Percentiles rank a stretch among this genome's conserved stretches.
Conservation (phyloP, 495 filamentous ascomycete genomes). For the Daldinia concentrica region DNA sequence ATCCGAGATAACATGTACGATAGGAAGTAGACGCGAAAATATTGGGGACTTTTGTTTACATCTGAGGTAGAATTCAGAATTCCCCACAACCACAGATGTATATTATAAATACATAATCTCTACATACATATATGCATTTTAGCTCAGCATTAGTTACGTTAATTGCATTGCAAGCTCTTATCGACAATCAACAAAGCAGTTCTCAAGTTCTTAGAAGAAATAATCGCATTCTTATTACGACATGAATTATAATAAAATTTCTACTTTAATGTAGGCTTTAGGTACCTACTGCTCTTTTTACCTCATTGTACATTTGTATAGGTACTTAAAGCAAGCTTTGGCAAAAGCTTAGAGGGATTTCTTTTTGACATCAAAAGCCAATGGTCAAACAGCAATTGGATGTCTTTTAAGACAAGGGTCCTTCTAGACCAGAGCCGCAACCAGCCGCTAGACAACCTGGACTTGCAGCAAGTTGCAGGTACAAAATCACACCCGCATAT, state of each 20-base stretch:
- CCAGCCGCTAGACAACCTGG: constrained; percentile 32
- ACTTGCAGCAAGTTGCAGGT: constrained; percentile 27
- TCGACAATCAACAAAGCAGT: too few relatives aligned
- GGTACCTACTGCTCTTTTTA: neutral
- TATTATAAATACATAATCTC: neutral
- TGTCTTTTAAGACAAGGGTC: constrained; percentile 19
- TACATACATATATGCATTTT: neutral
- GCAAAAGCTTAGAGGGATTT: too few relatives aligned
- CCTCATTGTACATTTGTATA: neutral
- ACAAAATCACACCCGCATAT: constrained; percentile 10
- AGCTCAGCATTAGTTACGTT: neutral
- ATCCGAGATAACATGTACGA: neutral
- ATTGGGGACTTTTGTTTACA: neutral
- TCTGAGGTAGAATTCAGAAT: neutral
- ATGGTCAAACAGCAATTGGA: constrained; percentile 12
- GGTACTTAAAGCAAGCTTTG: neutral
- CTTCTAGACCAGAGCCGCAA: constrained; percentile 32
- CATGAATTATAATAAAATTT: too few relatives aligned
- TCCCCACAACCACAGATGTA: neutral
- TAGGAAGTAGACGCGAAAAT: constrained; percentile 1
- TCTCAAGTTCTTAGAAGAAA: too few relatives aligned
- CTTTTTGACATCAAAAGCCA: neutral
- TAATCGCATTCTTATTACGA: too few relatives aligned
- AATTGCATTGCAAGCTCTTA: neutral
- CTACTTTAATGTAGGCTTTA: neutral